These are phyloP conservation scores for Rickenella mellea DNA, from an alignment of 768 basidiomycete species.

Conservation along the genomic window DNA sequence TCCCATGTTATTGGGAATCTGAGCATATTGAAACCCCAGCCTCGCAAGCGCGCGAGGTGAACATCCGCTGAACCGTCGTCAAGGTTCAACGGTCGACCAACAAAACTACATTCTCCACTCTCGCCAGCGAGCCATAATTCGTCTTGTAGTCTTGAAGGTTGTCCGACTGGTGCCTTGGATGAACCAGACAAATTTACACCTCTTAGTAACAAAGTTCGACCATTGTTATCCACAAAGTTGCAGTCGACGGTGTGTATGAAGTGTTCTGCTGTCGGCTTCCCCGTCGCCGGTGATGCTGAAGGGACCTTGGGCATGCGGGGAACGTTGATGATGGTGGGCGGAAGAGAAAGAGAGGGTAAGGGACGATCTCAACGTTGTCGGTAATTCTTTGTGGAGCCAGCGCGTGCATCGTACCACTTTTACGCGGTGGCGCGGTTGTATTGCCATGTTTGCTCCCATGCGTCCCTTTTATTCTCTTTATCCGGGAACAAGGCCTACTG, in stretches of 20 bases:
- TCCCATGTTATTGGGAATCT: slow-evolving; percentile 91
- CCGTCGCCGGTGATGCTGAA: slow-evolving; percentile 48
- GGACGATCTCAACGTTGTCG: too few relatives aligned
- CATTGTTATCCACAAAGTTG: slow-evolving; percentile 64
- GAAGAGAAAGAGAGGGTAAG: slow-evolving; percentile 1
- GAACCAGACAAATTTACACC: slow-evolving; percentile 94
- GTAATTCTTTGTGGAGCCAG: too few relatives aligned
- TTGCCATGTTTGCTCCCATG: too few relatives aligned
- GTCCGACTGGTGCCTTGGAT: slow-evolving; percentile 70
- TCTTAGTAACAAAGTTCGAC: slow-evolving; percentile 73
- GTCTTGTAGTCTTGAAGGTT: slow-evolving; percentile 58
- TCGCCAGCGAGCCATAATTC: slow-evolving; percentile 81
- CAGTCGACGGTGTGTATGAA: slow-evolving; percentile 60
- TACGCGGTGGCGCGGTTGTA: too few relatives aligned
- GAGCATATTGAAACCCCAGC: slow-evolving; percentile 91
- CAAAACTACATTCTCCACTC: slow-evolving; percentile 56
- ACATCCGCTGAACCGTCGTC: slow-evolving; percentile 81
- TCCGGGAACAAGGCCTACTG: too few relatives aligned
- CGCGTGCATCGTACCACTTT: too few relatives aligned
- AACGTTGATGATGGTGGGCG: slow-evolving; percentile 1
- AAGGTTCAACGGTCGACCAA: slow-evolving; percentile 70
- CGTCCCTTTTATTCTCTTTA: too few relatives aligned
- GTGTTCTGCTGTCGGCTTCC: slow-evolving; percentile 32
- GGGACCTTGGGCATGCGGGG: slow-evolving; percentile 55
- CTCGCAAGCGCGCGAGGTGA: slow-evolving; percentile 74